A percentile compares a stretch with the other conserved stretches of the same genome.
phyloP scores from a whole-genome alignment of 495 filamentous ascomycete species.

The Penicillium mononematosum region DNA sequence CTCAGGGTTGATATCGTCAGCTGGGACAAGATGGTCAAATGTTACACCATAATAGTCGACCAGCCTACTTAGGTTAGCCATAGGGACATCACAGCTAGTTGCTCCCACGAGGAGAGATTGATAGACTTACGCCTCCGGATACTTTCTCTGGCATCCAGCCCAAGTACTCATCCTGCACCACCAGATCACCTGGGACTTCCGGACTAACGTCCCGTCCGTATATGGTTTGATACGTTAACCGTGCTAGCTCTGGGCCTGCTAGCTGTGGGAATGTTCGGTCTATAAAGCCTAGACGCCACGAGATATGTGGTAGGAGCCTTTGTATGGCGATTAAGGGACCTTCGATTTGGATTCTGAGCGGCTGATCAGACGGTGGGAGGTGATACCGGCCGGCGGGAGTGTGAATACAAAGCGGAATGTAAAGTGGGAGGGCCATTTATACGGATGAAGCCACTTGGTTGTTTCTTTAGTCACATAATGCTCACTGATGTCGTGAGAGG shows the following conservation, averaged over 20 bases:
- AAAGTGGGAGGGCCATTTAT: slow-evolving; percentile 22
- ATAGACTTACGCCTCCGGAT: slow-evolving; percentile 10
- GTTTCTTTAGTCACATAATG: neutral
- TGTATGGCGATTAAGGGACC: slow-evolving; percentile 29
- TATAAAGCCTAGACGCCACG: slow-evolving; percentile 19
- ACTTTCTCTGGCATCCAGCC: slow-evolving; percentile 27
- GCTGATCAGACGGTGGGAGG: slow-evolving; percentile 21
- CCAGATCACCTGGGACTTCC: slow-evolving; percentile 25
- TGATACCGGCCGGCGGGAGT: slow-evolving; percentile 23
- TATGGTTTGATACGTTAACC: slow-evolving; percentile 27
- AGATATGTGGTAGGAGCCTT: slow-evolving; percentile 27
- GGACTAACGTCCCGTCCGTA: slow-evolving; percentile 24
- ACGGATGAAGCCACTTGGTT: neutral
- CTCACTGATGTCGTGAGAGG: too few species aligned
- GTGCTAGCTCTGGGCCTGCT: slow-evolving; percentile 29
- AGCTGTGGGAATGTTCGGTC: slow-evolving; percentile 25
- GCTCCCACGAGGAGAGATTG: neutral
- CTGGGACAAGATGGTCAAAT: slow-evolving; percentile 39
- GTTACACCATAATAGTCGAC: slow-evolving; percentile 44
- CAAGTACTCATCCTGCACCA: slow-evolving; percentile 33
- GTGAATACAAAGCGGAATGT: slow-evolving; percentile 22
- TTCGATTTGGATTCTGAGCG: slow-evolving; percentile 33
- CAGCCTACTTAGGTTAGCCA: slow-evolving; percentile 14
- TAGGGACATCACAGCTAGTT: neutral
- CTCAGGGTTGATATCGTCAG: slow-evolving; percentile 31